These are phyloP conservation scores for Saccharomycopsis amapae DNA, from an alignment of 805 yeast genomes.

Conservation along the genomic window DNA sequence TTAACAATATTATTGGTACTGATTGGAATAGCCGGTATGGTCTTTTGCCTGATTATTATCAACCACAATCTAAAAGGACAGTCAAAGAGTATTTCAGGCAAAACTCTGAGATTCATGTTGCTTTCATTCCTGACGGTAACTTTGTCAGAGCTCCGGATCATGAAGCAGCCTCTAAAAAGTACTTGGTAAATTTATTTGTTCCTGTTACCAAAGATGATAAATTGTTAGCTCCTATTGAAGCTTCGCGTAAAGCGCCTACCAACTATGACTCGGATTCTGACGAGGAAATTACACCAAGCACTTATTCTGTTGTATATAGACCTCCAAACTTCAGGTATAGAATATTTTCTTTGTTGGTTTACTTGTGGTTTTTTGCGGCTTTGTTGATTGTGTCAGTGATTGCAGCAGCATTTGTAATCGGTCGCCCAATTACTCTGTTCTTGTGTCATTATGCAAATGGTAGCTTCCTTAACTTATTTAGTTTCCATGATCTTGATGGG, in stretches of 20 bases:
- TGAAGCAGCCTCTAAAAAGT: constrained; percentile 65
- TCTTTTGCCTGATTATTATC: constrained; percentile 43
- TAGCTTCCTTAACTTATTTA: constrained; percentile 4
- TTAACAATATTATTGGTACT: constrained; percentile 36
- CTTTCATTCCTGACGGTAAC: constrained; percentile 73
- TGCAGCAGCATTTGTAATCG: constrained; percentile 24
- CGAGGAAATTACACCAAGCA: constrained; percentile 34
- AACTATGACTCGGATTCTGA: constrained; percentile 32
- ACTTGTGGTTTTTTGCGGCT: constrained; percentile 46
- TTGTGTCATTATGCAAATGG: background rate
- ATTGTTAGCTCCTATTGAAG: constrained; percentile 32
- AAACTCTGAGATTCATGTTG: constrained; percentile 39
- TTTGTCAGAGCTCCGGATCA: constrained; percentile 81
- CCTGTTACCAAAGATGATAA: constrained; percentile 77
- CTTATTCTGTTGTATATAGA: constrained; percentile 71
- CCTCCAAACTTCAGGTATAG: constrained; percentile 72
- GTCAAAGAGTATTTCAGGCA: constrained; percentile 39
- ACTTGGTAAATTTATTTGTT: constrained; percentile 61
- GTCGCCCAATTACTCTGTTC: constrained; percentile 21
- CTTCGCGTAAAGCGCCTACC: constrained; percentile 30
- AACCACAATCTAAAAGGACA: constrained; percentile 46
- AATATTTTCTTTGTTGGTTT: constrained; percentile 39
- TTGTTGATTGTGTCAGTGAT: constrained; percentile 26
- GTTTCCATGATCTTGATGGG: constrained; percentile 22
- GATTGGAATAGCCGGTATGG: constrained; percentile 14